Evolutionary conservation across 169 alveolate species (phyloP).

Genomic region (Miamiensis avidus): DNA sequence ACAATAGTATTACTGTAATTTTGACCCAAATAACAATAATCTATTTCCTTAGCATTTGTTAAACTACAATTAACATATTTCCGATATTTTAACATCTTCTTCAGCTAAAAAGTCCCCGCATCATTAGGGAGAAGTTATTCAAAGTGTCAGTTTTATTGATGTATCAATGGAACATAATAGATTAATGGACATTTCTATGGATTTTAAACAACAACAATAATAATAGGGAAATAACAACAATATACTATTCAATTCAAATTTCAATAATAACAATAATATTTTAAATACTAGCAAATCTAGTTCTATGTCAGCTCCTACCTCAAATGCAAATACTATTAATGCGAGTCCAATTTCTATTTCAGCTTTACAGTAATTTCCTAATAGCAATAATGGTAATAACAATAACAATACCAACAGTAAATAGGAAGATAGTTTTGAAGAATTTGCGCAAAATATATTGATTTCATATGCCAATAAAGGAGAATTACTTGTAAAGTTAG

Average conservation of each 20-base stretch:
- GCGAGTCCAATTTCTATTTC: neutral
- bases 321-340: neutral
- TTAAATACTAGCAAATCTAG: neutral
- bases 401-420: too few relatives aligned
- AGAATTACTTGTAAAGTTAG: conserved; percentile 10
- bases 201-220: neutral
- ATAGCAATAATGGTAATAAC: too few relatives aligned
- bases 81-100: neutral
- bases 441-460: neutral
- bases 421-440: neutral
- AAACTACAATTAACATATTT: too few relatives aligned
- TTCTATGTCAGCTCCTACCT: neutral
- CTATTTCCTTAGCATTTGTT: too few relatives aligned
- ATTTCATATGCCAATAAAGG: conserved; percentile 8
- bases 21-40: too few relatives aligned
- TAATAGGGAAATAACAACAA: too few relatives aligned
- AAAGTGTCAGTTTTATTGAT: neutral
- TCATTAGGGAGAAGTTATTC: neutral
- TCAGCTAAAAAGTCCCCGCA: neutral
- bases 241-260: too few relatives aligned
- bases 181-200: neutral
- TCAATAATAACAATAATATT: neutral
- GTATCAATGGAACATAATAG: neutral
- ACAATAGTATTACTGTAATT: too few relatives aligned
- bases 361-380: neutral